Evolutionary conservation across 257 asterid genomes (phyloP).

Genomic region (Orobanche coerulescens): DNA sequence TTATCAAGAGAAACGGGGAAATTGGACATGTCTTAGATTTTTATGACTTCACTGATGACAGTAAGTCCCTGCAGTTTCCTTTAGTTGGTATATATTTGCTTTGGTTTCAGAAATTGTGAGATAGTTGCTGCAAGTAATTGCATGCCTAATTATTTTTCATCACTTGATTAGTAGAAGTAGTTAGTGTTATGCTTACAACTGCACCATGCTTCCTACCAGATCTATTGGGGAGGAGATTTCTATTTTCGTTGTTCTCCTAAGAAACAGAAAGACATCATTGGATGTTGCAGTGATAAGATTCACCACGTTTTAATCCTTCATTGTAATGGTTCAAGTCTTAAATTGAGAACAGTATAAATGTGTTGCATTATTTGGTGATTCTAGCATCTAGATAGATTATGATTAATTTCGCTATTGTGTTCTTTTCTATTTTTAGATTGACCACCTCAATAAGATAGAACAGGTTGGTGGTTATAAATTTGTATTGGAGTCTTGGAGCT

Average conservation of each 20-base stretch:
- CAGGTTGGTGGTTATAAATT: neutral
- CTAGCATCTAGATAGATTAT: neutral
- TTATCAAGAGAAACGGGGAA: constrained; percentile 15
- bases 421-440: neutral
- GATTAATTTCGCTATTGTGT: neutral
- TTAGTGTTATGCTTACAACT: neutral
- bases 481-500: neutral
- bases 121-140: neutral
- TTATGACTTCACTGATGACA: constrained; percentile 53
- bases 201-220: neutral
- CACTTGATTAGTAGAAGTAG: constrained; percentile 8
- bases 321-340: neutral
- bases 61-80: constrained; percentile 35
- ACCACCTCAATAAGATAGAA: neutral
- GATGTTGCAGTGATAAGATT: neutral
- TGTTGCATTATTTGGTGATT: neutral
- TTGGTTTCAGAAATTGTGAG: constrained; percentile 1
- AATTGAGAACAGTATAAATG: neutral
- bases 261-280: too few species aligned
- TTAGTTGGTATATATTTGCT: neutral
- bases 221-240: neutral
- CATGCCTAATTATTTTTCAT: constrained; percentile 11
- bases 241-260: too few species aligned
- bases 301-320: neutral
- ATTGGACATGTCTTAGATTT: constrained; percentile 28